phyloP scores from a whole-genome alignment of 2,329 filamentous ascomycete species.

The Penicillium frequentans region DNA sequence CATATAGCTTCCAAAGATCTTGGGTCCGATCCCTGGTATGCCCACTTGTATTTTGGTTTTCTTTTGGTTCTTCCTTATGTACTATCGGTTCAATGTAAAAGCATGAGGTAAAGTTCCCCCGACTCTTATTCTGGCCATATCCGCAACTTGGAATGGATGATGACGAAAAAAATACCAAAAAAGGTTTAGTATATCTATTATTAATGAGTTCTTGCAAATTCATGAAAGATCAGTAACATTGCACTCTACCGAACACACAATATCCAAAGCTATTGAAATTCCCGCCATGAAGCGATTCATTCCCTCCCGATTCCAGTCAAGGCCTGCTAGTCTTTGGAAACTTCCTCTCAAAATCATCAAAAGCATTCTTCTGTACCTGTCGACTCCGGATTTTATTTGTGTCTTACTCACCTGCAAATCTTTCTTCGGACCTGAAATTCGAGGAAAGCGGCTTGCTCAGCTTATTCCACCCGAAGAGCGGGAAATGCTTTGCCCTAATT shows the following conservation, averaged over 20 bases:
- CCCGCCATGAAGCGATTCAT: neutral
- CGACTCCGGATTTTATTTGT: neutral
- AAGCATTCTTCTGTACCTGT: neutral
- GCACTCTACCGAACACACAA: neutral
- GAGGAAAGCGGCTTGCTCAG: neutral
- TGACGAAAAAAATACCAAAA: neutral
- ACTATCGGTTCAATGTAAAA: too few species aligned
- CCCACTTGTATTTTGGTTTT: too few species aligned
- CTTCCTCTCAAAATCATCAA: neutral
- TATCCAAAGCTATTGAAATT: neutral
- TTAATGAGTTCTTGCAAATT: neutral
- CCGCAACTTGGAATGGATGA: neutral
- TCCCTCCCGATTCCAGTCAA: neutral
- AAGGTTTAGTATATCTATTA: neutral
- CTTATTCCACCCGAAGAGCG: neutral
- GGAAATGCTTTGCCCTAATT: neutral
- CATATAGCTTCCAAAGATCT: too few species aligned
- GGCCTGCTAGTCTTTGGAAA: neutral
- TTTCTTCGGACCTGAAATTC: neutral
- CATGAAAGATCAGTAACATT: too few species aligned
- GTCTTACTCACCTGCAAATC: neutral
- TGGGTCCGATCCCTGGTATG: too few species aligned
- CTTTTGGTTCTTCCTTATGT: too few species aligned
- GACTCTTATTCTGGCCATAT: neutral
- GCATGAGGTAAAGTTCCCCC: neutral